Percentiles rank a stretch among this genome's conserved stretches.
Evolutionary conservation across 495 filamentous ascomycete species (phyloP).

Genomic region (Amniculicola lignicola): DNA sequence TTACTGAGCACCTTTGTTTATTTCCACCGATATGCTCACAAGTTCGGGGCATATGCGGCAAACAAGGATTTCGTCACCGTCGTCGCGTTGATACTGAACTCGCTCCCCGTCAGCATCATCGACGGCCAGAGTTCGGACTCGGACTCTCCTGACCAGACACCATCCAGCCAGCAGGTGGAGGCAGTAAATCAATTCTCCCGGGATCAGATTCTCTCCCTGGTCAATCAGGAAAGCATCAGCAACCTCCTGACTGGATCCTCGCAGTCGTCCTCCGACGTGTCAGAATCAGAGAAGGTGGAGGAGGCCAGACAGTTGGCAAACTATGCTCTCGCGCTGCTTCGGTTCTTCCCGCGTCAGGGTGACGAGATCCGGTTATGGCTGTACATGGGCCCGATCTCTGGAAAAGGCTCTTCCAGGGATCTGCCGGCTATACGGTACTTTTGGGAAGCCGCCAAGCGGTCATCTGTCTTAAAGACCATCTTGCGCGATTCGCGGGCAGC

Average conservation of each 20-base stretch:
- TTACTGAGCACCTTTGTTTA: conserved; percentile 72
- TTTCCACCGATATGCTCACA: conserved; percentile 57
- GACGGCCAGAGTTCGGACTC: conserved; percentile 49
- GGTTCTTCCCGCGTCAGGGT: conserved; percentile 75
- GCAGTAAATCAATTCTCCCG: conserved; percentile 35
- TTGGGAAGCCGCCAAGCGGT: conserved; percentile 72
- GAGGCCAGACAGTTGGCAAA: conserved; percentile 75
- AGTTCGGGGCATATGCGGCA: conserved; percentile 44
- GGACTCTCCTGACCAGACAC: conserved; percentile 5
- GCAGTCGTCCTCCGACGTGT: not conserved
- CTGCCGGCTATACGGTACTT: conserved; percentile 78
- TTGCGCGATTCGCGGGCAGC: conserved; percentile 56
- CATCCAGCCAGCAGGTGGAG: not conserved
- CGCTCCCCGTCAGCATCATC: conserved; percentile 56
- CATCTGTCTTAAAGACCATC: conserved; percentile 64
- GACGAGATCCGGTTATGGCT: conserved; percentile 97
- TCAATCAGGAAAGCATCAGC: conserved; percentile 64
- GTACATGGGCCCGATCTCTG: conserved; percentile 65
- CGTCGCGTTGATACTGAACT: conserved; percentile 60
- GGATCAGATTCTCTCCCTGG: conserved; percentile 58
- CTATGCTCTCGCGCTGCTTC: conserved; percentile 80
- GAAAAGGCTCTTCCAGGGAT: conserved; percentile 42
- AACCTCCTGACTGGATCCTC: conserved; percentile 51
- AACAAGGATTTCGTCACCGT: conserved; percentile 61
- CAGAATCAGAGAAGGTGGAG: conserved; percentile 21